These are phyloP conservation scores for Pythium rhizo-oryzae DNA, from an alignment of 352 stramenopile genomes.

Conservation along the genomic window DNA sequence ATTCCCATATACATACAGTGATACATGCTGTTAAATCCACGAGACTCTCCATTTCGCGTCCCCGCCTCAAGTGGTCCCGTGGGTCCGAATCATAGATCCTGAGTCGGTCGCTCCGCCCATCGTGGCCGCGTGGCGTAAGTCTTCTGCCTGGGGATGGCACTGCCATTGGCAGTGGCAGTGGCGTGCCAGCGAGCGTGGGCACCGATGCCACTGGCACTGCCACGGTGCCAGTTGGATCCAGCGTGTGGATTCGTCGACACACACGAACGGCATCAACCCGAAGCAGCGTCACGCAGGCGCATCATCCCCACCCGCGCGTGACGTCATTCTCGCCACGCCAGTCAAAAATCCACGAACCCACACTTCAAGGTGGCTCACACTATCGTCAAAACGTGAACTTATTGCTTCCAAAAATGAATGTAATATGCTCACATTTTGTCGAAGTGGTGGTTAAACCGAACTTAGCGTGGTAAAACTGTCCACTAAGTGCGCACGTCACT, in stretches of 20 bases:
- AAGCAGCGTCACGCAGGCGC: neutral
- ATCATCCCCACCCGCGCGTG: constrained; percentile 1
- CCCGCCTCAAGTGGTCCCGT: too few relatives aligned
- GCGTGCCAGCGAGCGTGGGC: too few relatives aligned
- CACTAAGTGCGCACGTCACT: constrained; percentile 7
- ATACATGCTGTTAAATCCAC: too few relatives aligned
- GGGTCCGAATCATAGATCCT: too few relatives aligned
- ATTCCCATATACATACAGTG: too few relatives aligned
- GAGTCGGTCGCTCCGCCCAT: too few relatives aligned
- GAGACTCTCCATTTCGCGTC: too few relatives aligned
- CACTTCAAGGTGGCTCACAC: constrained; percentile 14
- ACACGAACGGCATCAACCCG: neutral
- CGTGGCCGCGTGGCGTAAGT: too few relatives aligned
- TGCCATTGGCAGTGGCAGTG: too few relatives aligned
- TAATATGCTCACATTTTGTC: constrained; percentile 3
- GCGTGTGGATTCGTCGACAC: constrained; percentile 1
- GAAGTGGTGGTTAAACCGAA: neutral
- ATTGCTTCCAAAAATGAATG: too few relatives aligned
- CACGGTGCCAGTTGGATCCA: neutral
- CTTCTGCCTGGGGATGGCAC: too few relatives aligned
- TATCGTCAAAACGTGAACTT: constrained; percentile 11
- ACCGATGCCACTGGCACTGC: too few relatives aligned
- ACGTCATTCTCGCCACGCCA: constrained; percentile 16
- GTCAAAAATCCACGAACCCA: neutral
- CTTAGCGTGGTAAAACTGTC: neutral